These are phyloP conservation scores for Aspergillus caelatus DNA, from an alignment of 2,329 filamentous ascomycete genomes.

Conservation along the genomic window DNA sequence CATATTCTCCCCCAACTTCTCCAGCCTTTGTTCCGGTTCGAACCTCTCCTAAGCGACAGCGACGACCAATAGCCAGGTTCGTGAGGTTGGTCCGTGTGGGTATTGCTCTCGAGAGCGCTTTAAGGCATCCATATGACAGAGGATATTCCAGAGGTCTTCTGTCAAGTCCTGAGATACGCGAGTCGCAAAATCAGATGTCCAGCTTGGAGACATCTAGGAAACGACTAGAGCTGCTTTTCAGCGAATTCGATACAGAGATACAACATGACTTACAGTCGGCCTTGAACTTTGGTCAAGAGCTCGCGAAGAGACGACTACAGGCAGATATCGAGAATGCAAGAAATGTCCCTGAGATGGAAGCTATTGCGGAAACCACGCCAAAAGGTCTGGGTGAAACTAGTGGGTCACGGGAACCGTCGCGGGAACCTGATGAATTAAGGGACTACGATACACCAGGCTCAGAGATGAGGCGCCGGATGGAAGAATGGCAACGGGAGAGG, in stretches of 20 bases:
- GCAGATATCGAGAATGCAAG: slow-evolving; percentile 14
- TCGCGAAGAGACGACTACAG: slow-evolving; percentile 40
- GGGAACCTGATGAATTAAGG: neutral
- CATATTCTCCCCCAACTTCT: slow-evolving; percentile 14
- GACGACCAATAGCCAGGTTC: slow-evolving; percentile 31
- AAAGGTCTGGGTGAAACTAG: slow-evolving; percentile 7
- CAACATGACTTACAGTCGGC: slow-evolving; percentile 45
- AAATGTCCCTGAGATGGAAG: neutral
- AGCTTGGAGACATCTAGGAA: slow-evolving; percentile 27
- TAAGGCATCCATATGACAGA: slow-evolving; percentile 24
- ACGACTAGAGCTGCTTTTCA: slow-evolving; percentile 39
- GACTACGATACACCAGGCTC: slow-evolving; percentile 19
- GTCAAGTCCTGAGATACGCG: slow-evolving; percentile 8
- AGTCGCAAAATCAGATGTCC: slow-evolving; percentile 15
- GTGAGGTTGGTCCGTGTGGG: slow-evolving; percentile 40
- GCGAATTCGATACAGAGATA: slow-evolving; percentile 40
- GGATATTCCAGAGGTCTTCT: neutral
- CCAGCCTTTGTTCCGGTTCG: slow-evolving; percentile 14
- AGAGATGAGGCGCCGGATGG: slow-evolving; percentile 37
- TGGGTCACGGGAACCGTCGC: slow-evolving; percentile 15
- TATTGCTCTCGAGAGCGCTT: slow-evolving; percentile 40
- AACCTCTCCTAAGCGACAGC: slow-evolving; percentile 10
- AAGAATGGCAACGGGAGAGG: slow-evolving; percentile 49
- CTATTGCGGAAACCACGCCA: neutral
- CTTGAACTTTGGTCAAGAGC: slow-evolving; percentile 46